These are phyloP conservation scores for Kluyveromyces siamensis DNA, from an alignment of 805 yeast species.

Conservation along the genomic window DNA sequence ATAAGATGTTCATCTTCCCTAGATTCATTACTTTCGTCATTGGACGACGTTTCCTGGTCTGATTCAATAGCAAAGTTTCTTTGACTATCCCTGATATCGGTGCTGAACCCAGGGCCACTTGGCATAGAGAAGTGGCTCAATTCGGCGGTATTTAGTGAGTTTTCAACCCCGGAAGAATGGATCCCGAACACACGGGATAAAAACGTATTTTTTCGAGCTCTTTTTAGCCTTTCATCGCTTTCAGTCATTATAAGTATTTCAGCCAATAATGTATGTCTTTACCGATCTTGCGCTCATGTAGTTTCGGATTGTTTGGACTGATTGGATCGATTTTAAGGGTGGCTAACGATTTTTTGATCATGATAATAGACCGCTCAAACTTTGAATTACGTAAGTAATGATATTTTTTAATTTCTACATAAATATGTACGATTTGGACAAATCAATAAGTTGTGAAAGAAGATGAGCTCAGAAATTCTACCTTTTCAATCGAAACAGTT, in stretches of 20 bases:
- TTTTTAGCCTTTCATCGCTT: neutral
- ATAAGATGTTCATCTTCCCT: slow-evolving; percentile 4
- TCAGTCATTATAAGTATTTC: neutral
- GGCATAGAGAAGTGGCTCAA: slow-evolving; percentile 17
- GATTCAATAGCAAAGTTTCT: slow-evolving; percentile 21
- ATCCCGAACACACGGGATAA: slow-evolving; percentile 27
- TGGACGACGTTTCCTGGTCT: slow-evolving; percentile 25
- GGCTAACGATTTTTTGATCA: no score
- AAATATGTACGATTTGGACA: neutral
- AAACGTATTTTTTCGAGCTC: slow-evolving; percentile 18
- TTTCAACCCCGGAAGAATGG: slow-evolving; percentile 22
- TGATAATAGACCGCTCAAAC: neutral
- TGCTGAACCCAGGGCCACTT: slow-evolving; percentile 1
- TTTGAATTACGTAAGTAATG: neutral
- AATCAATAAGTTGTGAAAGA: no score
- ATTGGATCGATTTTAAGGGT: no score
- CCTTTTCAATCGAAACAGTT: no score
- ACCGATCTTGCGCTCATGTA: neutral
- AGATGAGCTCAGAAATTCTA: neutral
- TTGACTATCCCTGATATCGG: slow-evolving; percentile 3
- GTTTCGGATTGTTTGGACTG: no score
- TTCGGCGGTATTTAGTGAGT: slow-evolving; percentile 21
- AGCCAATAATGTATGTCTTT: neutral
- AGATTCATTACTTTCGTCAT: slow-evolving; percentile 11
- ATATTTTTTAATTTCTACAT: no score